Percentiles rank a stretch among this genome's conserved stretches.
Conservation (phyloP, 176 grass and related monocot genomes). For the Pharus latifolius region DNA sequence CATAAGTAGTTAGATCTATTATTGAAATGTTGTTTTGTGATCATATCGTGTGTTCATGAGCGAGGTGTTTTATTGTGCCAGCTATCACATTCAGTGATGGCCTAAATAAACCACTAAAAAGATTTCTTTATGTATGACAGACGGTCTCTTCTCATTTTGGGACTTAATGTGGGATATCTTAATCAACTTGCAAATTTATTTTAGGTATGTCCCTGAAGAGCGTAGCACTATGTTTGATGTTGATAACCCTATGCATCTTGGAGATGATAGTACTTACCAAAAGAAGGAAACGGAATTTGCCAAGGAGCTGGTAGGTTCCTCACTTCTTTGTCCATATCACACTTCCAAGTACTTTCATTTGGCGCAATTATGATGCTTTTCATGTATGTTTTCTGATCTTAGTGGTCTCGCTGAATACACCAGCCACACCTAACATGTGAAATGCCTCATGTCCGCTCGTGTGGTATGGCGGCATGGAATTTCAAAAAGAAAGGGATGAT, state of each 20-base stretch:
- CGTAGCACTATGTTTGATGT: constrained; percentile 77
- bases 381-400: too few relatives aligned
- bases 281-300: constrained; percentile 78
- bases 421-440: too few relatives aligned
- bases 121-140: neutral
- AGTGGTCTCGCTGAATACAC: too few relatives aligned
- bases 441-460: too few relatives aligned
- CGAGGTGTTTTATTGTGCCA: neutral
- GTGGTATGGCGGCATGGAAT: too few relatives aligned
- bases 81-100: neutral
- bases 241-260: constrained; percentile 68
- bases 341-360: neutral
- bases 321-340: constrained; percentile 8
- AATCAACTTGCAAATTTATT: constrained; percentile 4
- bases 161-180: neutral
- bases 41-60: neutral
- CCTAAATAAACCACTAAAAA: neutral
- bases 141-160: neutral
- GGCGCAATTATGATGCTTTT: too few relatives aligned
- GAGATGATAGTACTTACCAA: constrained; percentile 65
- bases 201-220: constrained; percentile 97
- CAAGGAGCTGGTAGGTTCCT: constrained; percentile 66
- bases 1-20: neutral
- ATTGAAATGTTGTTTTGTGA: neutral
- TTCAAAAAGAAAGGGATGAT: too few relatives aligned